phyloP scores from a whole-genome alignment of 805 yeast species.

The Pichia pseudocactophila region DNA sequence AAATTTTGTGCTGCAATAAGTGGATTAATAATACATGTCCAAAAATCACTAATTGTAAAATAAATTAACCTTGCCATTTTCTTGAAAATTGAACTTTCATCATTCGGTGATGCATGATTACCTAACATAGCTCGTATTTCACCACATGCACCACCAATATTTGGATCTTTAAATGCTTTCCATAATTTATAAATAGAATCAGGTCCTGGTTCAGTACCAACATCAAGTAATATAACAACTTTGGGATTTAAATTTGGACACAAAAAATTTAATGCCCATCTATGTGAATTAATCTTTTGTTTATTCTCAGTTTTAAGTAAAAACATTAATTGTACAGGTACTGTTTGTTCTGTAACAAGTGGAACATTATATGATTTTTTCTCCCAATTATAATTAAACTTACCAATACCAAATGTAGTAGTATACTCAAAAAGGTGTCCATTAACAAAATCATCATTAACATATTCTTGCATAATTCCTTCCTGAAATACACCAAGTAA shows the following conservation, averaged over 20 bases:
- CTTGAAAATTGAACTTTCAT: constrained; percentile 20
- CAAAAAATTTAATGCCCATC: constrained; percentile 93
- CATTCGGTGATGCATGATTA: constrained; percentile 23
- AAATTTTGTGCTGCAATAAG: constrained; percentile 93
- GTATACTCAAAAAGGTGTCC: constrained; percentile 93
- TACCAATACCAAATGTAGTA: constrained; percentile 69
- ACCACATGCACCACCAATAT: constrained; percentile 96
- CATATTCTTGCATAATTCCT: constrained; percentile 85
- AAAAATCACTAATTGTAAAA: constrained; percentile 35
- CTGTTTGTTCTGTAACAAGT: constrained; percentile 48
- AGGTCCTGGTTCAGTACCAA: constrained; percentile 87
- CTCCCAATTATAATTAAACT: constrained; percentile 33
- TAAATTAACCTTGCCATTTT: constrained; percentile 33
- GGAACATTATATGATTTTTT: constrained; percentile 47
- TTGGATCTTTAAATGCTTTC: constrained; percentile 71
- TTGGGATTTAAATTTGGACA: constrained; percentile 75
- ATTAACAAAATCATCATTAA: constrained; percentile 70
- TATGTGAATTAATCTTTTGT: constrained; percentile 86
- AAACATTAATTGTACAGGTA: constrained; percentile 82
- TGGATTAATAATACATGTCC: constrained; percentile 54
- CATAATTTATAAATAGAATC: constrained; percentile 84
- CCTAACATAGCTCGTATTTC: constrained; percentile 72
- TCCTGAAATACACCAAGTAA: constrained; percentile 88
- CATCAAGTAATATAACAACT: constrained; percentile 77
- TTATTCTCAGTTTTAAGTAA: constrained; percentile 84